Evolutionary conservation across 441 rosid species (phyloP), one percentile per base, ranked within the genome.

Genomic region (Jatropha podagrica): DNA sequence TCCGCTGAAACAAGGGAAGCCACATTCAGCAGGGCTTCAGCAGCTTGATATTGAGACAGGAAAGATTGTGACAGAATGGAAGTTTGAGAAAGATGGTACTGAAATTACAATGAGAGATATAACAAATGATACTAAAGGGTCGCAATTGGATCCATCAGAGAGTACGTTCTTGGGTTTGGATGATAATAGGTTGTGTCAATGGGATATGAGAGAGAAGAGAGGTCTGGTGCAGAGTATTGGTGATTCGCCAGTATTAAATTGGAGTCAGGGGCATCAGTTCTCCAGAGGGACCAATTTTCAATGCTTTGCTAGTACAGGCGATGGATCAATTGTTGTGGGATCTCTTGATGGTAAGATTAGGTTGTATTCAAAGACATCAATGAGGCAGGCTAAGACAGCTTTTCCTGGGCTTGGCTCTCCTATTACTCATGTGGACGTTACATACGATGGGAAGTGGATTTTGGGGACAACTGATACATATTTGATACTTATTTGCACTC

Each of bases 401-500:
- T 96, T 96, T 84, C 99, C 97, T 64, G 99, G 99, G 66, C 97
- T 95, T 48, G 99, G 99, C 59, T 92, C 97, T 1, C 95, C 97
- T 63, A 89, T 95, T 58, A 93, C 95, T 69, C 95, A 93, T 64
- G 97, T 95, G 77, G 99, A 95, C 83, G 97, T 93, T 81, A 93
- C 99, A 40, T 92, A 75, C 65, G 97, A 96, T 84, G 99, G 99
- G 74, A 96, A 90, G 84, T 96, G 98, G 99, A 88, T 92, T 52
- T 78, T 96, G 85, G 99, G 96, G 71, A 95, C 99, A 61, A 91
- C 98, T 52, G 99, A 95, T 74, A 89, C 97, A 20, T 93, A 92
- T 72, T 82, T 96, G 88, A 83, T 96, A 79, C 93, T 93, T 42
- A 92, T 96, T 14, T 93, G 98, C 85, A 85, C 95, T 23, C 89